phyloP scores from a whole-genome alignment of 169 alveolate genomes.

The Babesia sp. region DNA sequence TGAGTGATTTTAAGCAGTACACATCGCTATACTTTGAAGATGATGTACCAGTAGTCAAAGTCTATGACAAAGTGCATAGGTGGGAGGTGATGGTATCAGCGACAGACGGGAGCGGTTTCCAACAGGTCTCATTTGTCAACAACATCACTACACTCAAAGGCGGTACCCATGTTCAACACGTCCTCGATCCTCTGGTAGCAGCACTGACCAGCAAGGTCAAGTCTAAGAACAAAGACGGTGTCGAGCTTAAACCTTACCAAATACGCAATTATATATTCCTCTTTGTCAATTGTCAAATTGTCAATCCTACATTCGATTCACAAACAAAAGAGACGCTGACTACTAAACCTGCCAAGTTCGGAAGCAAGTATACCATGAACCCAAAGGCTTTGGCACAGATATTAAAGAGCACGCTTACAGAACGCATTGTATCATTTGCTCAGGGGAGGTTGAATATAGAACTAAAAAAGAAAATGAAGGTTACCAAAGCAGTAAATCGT shows the following conservation, averaged over 20 bases:
- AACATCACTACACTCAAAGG: constrained; percentile 97
- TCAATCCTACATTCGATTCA: constrained; percentile 99
- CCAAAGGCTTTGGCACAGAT: constrained; percentile 89
- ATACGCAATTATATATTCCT: constrained; percentile 93
- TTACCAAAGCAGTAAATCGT: constrained; percentile 75
- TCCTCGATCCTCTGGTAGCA: constrained; percentile 92
- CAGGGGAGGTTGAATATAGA: constrained; percentile 93
- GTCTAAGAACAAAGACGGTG: constrained; percentile 92
- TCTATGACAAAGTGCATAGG: constrained; percentile 73
- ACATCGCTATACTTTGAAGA: constrained; percentile 88
- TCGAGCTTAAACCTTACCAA: constrained; percentile 90
- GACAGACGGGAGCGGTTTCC: constrained; percentile 90
- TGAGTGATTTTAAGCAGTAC: constrained; percentile 92
- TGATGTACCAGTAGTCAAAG: constrained; percentile 70
- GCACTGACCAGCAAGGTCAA: constrained; percentile 88
- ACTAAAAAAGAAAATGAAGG: constrained; percentile 84
- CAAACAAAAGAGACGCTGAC: constrained; percentile 97
- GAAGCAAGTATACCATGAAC: constrained; percentile 85
- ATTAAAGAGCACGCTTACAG: constrained; percentile 86
- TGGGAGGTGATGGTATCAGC: constrained; percentile 86
- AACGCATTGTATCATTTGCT: constrained; percentile 89
- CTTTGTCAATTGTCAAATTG: constrained; percentile 96
- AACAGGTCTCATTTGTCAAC: constrained; percentile 98
- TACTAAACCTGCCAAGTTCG: constrained; percentile 89
- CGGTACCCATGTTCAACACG: constrained; percentile 98